Percentiles rank a stretch among this genome's conserved stretches.
phyloP scores from a whole-genome alignment of 2,329 filamentous ascomycete genomes.

The Beauveria pseudobassiana region DNA sequence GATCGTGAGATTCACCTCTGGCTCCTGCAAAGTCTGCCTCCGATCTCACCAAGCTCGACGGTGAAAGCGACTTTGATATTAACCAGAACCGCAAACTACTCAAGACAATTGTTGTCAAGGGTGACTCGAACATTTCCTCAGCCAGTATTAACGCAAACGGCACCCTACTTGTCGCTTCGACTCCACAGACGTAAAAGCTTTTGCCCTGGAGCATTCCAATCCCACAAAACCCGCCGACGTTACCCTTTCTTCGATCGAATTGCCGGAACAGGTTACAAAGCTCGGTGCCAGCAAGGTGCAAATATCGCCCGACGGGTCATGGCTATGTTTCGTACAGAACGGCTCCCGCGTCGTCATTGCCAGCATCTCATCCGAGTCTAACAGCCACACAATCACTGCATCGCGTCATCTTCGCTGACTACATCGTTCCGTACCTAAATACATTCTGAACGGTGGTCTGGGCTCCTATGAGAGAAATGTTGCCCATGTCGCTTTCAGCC shows the following conservation, averaged over 20 bases:
- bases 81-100: constrained; percentile 57
- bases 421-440: constrained; percentile 45
- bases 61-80: constrained; percentile 32
- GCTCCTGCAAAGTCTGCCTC: constrained; percentile 44
- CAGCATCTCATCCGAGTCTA: constrained; percentile 18
- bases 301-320: constrained; percentile 63
- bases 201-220: constrained; percentile 52
- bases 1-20: constrained; percentile 81
- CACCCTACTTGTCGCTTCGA: constrained; percentile 67
- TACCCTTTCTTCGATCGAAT: constrained; percentile 61
- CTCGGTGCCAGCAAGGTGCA: constrained; percentile 62
- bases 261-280: constrained; percentile 48
- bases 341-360: constrained; percentile 50
- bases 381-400: constrained; percentile 23
- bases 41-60: constrained; percentile 35
- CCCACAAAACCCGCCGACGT: constrained; percentile 50
- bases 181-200: constrained; percentile 70
- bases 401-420: constrained; percentile 45
- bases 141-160: constrained; percentile 65
- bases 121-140: constrained; percentile 77
- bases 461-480: constrained; percentile 73
- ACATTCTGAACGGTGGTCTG: constrained; percentile 55
- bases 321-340: constrained; percentile 58
- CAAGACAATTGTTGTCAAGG: constrained; percentile 59
- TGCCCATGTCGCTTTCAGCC: constrained; percentile 67